These are phyloP conservation scores for Protomyces lactucae-debilis DNA, from an alignment of 1,139 yeast species.

Conservation along the genomic window DNA sequence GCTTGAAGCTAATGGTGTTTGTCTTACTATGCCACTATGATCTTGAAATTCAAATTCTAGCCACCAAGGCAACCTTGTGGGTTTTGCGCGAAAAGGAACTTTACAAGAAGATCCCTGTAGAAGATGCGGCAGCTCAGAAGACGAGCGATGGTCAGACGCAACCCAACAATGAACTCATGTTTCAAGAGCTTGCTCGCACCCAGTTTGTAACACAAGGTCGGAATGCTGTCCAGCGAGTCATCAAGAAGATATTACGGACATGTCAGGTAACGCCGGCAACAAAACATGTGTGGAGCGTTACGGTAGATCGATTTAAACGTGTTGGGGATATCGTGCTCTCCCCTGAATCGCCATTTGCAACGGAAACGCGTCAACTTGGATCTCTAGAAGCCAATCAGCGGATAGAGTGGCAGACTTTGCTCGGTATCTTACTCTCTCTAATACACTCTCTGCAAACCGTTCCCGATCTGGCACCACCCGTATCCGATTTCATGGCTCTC, in stretches of 20 bases:
- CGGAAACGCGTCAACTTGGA: neutral
- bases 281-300: neutral
- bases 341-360: neutral
- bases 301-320: neutral
- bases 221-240: conserved; percentile 10
- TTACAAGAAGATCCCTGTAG: neutral
- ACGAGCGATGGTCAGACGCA: neutral
- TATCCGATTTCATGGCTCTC: neutral
- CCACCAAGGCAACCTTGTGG: neutral
- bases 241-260: neutral
- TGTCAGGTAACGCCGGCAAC: conserved; percentile 1
- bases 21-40: neutral
- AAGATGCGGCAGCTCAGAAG: neutral
- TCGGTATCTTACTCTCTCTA: neutral
- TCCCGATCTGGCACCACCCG: neutral
- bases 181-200: neutral
- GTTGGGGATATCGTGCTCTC: neutral
- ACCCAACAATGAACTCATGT: conserved; percentile 3
- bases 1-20: neutral
- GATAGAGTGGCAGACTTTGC: neutral
- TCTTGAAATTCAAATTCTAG: neutral
- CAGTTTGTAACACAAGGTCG: conserved; percentile 9
- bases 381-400: neutral
- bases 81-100: neutral
- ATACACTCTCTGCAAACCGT: neutral